Conservation (phyloP, 148 eudicot genomes). For the Silene latifolia region DNA sequence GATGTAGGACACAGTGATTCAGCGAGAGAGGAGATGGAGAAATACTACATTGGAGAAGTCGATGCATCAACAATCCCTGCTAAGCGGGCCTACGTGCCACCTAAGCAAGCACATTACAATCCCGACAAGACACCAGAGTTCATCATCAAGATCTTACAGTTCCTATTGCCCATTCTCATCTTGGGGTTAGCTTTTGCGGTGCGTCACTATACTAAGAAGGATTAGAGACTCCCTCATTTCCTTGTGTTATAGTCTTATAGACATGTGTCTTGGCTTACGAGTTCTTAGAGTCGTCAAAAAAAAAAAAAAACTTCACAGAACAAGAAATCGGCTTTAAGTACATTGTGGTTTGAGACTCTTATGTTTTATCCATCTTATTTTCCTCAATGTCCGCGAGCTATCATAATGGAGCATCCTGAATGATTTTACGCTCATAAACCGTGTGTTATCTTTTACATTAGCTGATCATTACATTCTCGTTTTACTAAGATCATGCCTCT, state of each 20-base stretch:
- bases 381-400: too few relatives aligned
- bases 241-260: neutral
- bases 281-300: neutral
- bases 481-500: too few relatives aligned
- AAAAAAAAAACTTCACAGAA: neutral
- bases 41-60: slow-evolving; percentile 62
- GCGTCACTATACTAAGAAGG: slow-evolving; percentile 68
- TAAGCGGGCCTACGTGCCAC: slow-evolving; percentile 46
- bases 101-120: slow-evolving; percentile 49
- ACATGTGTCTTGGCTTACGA: neutral
- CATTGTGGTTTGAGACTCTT: slow-evolving; percentile 1
- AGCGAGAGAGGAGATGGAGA: slow-evolving; percentile 63
- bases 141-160: slow-evolving; percentile 65
- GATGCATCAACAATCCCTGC: slow-evolving; percentile 54
- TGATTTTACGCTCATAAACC: too few relatives aligned
- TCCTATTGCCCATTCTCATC: slow-evolving; percentile 62
- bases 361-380: too few relatives aligned
- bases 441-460: too few relatives aligned
- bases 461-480: too few relatives aligned
- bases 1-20: slow-evolving; percentile 79
- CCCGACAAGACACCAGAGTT: slow-evolving; percentile 54
- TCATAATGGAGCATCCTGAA: too few relatives aligned
- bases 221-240: slow-evolving; percentile 25
- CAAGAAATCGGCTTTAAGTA: neutral
- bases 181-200: slow-evolving; percentile 70